Percentiles rank a stretch among this genome's conserved stretches.
Conservation (phyloP, 1,139 yeast species). For the Suhomyces chickasaworum region DNA sequence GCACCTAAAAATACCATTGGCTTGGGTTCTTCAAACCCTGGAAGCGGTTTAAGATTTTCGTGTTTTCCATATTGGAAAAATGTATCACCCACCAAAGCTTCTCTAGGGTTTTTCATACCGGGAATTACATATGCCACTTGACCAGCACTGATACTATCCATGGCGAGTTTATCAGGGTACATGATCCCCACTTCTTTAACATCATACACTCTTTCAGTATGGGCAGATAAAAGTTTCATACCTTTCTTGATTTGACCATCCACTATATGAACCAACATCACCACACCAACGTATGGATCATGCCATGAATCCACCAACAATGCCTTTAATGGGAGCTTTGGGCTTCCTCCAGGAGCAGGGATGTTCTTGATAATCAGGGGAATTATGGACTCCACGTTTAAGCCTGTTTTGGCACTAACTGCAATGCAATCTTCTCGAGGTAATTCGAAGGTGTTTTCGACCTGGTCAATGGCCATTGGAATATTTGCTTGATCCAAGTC, state of each 20-base stretch:
- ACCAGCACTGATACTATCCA: slow-evolving; percentile 71
- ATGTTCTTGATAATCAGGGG: slow-evolving; percentile 80
- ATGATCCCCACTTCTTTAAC: slow-evolving; percentile 92
- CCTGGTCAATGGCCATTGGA: slow-evolving; percentile 77
- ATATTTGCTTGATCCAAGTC: slow-evolving; percentile 90
- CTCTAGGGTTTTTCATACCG: slow-evolving; percentile 86
- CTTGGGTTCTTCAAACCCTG: slow-evolving; percentile 95
- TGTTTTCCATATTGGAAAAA: slow-evolving; percentile 67
- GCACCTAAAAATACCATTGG: slow-evolving; percentile 99
- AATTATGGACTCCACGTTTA: slow-evolving; percentile 70
- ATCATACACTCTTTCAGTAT: slow-evolving; percentile 74
- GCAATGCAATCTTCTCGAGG: slow-evolving; percentile 74
- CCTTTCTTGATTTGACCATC: slow-evolving; percentile 81
- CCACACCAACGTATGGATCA: slow-evolving; percentile 92
- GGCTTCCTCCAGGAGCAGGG: slow-evolving; percentile 67
- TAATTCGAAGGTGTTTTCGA: slow-evolving; percentile 80
- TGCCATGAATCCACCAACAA: slow-evolving; percentile 96
- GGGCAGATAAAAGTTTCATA: slow-evolving; percentile 74
- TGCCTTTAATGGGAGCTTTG: slow-evolving; percentile 63
- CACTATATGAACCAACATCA: slow-evolving; percentile 77
- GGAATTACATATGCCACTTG: slow-evolving; percentile 94
- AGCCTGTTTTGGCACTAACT: slow-evolving; percentile 91
- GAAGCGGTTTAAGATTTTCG: slow-evolving; percentile 69
- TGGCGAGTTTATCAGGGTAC: slow-evolving; percentile 82
- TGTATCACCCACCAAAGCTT: slow-evolving; percentile 92